A percentile compares a stretch with the other conserved stretches of the same genome.
phyloP scores from a whole-genome alignment of 2,329 filamentous ascomycete species.

The Sporothrix variecibatus region DNA sequence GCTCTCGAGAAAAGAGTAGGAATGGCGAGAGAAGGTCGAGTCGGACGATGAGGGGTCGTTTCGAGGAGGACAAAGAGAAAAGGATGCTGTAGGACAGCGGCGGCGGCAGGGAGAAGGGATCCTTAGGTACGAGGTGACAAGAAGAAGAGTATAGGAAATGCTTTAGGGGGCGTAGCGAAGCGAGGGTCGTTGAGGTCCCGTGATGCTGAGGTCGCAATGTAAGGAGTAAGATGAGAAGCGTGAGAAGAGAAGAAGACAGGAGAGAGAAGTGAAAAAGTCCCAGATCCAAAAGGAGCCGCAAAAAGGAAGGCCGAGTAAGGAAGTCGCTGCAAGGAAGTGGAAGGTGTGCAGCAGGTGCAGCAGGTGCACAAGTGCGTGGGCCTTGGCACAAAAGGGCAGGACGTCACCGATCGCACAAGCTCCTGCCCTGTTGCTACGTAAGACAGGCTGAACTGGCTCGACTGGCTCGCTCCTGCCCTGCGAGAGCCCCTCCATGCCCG shows the following conservation, averaged over 20 bases:
- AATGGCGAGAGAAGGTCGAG: not conserved
- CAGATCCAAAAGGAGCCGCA: not conserved
- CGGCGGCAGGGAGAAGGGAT: not conserved
- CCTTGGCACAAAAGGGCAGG: conserved; percentile 11
- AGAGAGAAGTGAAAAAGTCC: not conserved
- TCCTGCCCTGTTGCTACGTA: conserved; percentile 6
- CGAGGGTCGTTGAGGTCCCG: not conserved
- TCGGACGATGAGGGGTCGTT: not conserved
- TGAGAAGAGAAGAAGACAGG: not conserved
- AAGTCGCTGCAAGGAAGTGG: not conserved
- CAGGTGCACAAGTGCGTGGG: not conserved
- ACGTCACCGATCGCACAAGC: not conserved
- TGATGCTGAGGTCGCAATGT: not conserved
- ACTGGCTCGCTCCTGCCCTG: not conserved
- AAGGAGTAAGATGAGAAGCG: not conserved
- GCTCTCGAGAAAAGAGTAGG: not conserved
- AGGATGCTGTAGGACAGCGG: not conserved
- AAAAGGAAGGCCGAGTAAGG: not conserved
- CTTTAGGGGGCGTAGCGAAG: not conserved
- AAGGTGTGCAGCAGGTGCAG: not conserved
- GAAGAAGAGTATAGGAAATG: not conserved
- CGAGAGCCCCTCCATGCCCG: not conserved
- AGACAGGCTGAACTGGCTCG: conserved; percentile 1
- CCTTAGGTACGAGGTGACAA: not conserved
- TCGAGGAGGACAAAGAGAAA: not conserved